phyloP scores from a whole-genome alignment of 2,329 filamentous ascomycete species.

The Scortechinia acanthostroma region DNA sequence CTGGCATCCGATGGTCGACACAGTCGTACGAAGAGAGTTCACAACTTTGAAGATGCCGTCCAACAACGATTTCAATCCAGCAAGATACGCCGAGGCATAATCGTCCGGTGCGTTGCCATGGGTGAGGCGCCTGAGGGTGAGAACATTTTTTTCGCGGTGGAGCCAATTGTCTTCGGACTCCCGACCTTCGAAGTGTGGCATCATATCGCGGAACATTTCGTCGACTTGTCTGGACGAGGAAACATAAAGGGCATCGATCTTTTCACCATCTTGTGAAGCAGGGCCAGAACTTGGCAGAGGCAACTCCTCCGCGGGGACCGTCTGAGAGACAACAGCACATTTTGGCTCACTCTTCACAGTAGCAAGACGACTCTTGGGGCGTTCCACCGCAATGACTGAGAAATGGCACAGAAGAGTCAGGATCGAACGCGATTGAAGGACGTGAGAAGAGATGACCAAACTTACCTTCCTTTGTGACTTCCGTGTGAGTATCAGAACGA shows the following conservation, averaged over 20 bases:
- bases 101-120: constrained; percentile 55
- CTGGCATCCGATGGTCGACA: constrained; percentile 51
- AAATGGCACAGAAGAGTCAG: too few relatives aligned
- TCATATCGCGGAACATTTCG: constrained; percentile 50
- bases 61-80: constrained; percentile 45
- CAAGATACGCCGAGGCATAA: constrained; percentile 41
- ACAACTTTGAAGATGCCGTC: constrained; percentile 59
- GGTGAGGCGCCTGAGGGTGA: constrained; percentile 47
- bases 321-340: too few relatives aligned
- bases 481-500: constrained; percentile 9
- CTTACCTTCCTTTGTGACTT: constrained; percentile 30
- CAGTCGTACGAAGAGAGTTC: constrained; percentile 54
- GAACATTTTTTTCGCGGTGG: constrained; percentile 46
- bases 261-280: constrained; percentile 27
- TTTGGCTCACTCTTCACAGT: too few relatives aligned
- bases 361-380: too few relatives aligned
- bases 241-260: constrained; percentile 48
- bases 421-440: too few relatives aligned
- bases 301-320: too few relatives aligned
- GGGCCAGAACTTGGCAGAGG: too few relatives aligned
- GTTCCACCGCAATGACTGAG: too few relatives aligned
- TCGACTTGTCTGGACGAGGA: constrained; percentile 51
- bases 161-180: constrained; percentile 60
- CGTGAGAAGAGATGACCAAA: too few relatives aligned
- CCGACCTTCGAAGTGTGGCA: constrained; percentile 50